These are phyloP conservation scores for Pseudonitzschia pungens DNA, from an alignment of 108 stramenopile genomes.

Conservation along the genomic window DNA sequence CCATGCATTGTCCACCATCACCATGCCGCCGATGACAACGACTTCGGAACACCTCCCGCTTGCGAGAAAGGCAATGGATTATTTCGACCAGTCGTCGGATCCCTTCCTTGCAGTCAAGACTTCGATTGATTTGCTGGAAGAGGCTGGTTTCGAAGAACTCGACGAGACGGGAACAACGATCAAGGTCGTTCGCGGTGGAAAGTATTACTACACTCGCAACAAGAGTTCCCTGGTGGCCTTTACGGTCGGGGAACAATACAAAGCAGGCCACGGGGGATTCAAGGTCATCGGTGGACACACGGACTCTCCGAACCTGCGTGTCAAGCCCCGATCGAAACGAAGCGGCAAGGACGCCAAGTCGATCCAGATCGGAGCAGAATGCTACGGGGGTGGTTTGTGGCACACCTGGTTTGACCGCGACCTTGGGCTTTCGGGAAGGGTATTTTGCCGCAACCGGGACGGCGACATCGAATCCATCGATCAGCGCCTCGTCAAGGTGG, in stretches of 20 bases:
- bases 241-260: constrained; percentile 75
- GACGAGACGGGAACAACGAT: constrained; percentile 31
- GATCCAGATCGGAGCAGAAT: constrained; percentile 84
- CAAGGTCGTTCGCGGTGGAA: constrained; percentile 54
- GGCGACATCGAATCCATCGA: constrained; percentile 28
- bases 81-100: constrained; percentile 71
- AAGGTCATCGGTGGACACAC: constrained; percentile 95
- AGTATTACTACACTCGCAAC: constrained; percentile 94
- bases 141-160: constrained; percentile 67
- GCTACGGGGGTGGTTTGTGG: constrained; percentile 96
- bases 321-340: constrained; percentile 88
- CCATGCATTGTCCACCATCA: constrained; percentile 7
- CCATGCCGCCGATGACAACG: constrained; percentile 39
- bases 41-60: constrained; percentile 54
- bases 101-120: constrained; percentile 79
- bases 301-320: constrained; percentile 88
- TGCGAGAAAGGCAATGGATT: constrained; percentile 68
- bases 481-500: constrained; percentile 48
- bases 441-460: constrained; percentile 59
- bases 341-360: constrained; percentile 50
- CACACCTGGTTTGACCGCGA: constrained; percentile 97
- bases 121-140: constrained; percentile 45
- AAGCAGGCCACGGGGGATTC: constrained; percentile 63
- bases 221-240: constrained; percentile 92
- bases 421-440: constrained; percentile 90